phyloP scores from a whole-genome alignment of 2,329 filamentous ascomycete species.

The Beauveria varroae region DNA sequence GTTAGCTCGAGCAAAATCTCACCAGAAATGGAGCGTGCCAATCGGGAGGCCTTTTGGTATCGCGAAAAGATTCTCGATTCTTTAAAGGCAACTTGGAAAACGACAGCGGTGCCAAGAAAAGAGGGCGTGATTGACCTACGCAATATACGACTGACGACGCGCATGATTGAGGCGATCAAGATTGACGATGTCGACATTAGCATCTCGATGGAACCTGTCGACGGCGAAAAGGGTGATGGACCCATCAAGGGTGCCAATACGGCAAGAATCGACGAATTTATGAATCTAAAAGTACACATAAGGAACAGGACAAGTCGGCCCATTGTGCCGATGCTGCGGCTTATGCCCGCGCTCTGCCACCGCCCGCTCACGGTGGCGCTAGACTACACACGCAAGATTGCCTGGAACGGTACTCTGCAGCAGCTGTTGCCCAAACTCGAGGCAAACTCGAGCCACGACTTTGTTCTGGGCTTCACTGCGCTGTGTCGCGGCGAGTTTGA shows the following conservation, averaged over 20 bases:
- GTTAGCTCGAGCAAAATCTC: slow-evolving; percentile 74
- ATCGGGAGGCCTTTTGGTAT: slow-evolving; percentile 85
- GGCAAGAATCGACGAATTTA: slow-evolving; percentile 46
- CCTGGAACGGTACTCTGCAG: slow-evolving; percentile 80
- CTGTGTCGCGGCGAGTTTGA: slow-evolving; percentile 79
- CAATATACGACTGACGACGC: slow-evolving; percentile 60
- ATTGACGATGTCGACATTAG: slow-evolving; percentile 70
- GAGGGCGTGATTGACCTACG: slow-evolving; percentile 69
- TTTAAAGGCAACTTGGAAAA: slow-evolving; percentile 65
- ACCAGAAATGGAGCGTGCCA: slow-evolving; percentile 69
- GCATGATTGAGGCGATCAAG: slow-evolving; percentile 78
- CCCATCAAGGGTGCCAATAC: slow-evolving; percentile 11
- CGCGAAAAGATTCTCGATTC: slow-evolving; percentile 69
- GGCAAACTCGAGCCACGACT: slow-evolving; percentile 50
- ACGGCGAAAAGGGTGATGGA: slow-evolving; percentile 13
- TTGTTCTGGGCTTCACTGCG: slow-evolving; percentile 63
- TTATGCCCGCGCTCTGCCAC: slow-evolving; percentile 70
- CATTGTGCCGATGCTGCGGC: slow-evolving; percentile 64
- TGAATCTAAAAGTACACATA: slow-evolving; percentile 63
- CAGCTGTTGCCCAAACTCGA: slow-evolving; percentile 57
- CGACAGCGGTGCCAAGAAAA: slow-evolving; percentile 41
- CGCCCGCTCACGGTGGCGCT: slow-evolving; percentile 65
- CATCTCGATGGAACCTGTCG: slow-evolving; percentile 41
- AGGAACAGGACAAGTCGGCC: slow-evolving; percentile 62
- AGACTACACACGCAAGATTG: slow-evolving; percentile 74